Evolutionary conservation across 169 alveolate genomes (phyloP), one percentile per base, ranked within the genome.

Genomic region (Besnoitia besnoiti): DNA sequence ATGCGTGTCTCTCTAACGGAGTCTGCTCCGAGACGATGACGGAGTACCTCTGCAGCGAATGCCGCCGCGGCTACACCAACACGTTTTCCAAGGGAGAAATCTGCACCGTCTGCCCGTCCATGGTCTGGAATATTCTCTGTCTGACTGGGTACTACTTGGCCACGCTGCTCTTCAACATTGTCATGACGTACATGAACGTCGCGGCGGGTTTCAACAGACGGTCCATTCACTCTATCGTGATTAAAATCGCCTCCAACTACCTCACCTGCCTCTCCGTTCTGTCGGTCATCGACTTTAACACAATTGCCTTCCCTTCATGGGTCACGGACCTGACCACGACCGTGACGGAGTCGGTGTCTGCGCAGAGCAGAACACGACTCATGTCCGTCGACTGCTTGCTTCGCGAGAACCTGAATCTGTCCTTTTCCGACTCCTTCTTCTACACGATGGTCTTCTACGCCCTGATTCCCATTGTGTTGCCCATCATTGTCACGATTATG

Each of bases 191-290:
- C 87, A 94, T 97, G 93, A 97, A 97, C 94, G 96, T 97, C 5
- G 94, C 97, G 50, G 97, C 98, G 39, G 98, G 98, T 0, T 97
- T 94, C 93, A 95, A 97, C 90, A 91, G 98, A 46, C 84, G 96
- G n/a, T 97, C 98, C 27, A 97, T 96, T 39, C 98, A 97, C 94
- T 97, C 98, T 1, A 95, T 97, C 50, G 98, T 97, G 75, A 96
- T 97, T 61, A 97, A 97, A 92, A 97, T 97, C 44, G 98, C 98
- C 24, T 95, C 97, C 47, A 97, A 97, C 91, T 97, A 95, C 90
- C 79, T 95, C 44, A 93, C 96, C 7, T 93, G 98, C 55, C 95
- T 96, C 96, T 90, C 97, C 33, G 97, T 97, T 21, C 80, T 97
- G 44, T 90, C 90, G 27, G 96, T 96, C 61, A 87, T 97, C 40